Conservation (phyloP, 768 basidiomycete genomes). For the Amanita molliuscula region DNA sequence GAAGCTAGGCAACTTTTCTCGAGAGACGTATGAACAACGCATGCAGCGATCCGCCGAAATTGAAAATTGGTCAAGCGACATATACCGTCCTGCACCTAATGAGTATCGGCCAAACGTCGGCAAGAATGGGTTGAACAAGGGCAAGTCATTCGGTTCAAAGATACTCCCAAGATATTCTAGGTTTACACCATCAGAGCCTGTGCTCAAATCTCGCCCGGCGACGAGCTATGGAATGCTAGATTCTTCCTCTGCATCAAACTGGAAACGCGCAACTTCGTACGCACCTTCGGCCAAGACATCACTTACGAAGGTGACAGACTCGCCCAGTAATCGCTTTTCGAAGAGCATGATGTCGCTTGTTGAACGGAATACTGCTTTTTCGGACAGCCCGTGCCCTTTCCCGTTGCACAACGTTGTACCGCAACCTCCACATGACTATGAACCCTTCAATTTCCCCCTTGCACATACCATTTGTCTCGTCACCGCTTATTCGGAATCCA, state of each 20-base stretch:
- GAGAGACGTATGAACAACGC: constrained; percentile 86
- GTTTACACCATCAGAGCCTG: constrained; percentile 64
- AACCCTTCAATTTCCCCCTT: constrained; percentile 94
- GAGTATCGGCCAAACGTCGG: constrained; percentile 83
- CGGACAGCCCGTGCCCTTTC: constrained; percentile 82
- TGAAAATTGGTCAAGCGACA: constrained; percentile 94
- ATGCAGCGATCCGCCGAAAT: constrained; percentile 86
- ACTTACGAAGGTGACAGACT: constrained; percentile 47
- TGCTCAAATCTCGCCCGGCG: constrained; percentile 46
- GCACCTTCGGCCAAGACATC: constrained; percentile 29
- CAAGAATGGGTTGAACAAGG: constrained; percentile 49
- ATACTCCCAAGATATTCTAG: constrained; percentile 62
- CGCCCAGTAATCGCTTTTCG: constrained; percentile 64
- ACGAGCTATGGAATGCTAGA: constrained; percentile 64
- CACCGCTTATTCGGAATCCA: constrained; percentile 95
- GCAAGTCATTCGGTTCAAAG: constrained; percentile 46
- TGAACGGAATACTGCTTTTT: constrained; percentile 40
- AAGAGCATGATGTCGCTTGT: constrained; percentile 72
- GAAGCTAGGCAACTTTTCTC: constrained; percentile 87
- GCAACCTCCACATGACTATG: constrained; percentile 83
- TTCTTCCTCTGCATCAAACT: constrained; percentile 34
- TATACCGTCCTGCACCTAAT: constrained; percentile 88
- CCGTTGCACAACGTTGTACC: constrained; percentile 84
- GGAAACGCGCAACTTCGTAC: constrained; percentile 52
- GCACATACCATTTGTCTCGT: constrained; percentile 93